Base-by-base conservation (phyloP, 2,329 filamentous ascomycete genomes). In the Metarhizium humberi region DNA sequence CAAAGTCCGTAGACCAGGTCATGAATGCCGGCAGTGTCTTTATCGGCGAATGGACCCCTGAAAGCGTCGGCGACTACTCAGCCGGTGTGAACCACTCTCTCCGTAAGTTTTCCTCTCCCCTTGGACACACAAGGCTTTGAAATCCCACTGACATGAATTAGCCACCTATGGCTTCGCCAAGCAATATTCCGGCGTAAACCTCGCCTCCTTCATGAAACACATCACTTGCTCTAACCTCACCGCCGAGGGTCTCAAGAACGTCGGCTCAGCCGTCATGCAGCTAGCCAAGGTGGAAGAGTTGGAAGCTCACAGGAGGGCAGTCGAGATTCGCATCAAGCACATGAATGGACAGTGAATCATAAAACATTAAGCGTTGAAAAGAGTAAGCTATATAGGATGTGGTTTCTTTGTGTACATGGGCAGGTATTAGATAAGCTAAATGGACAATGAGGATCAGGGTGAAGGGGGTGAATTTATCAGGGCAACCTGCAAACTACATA, bases 111-210 rank as follows among this genome's bases (percentile, higher is more conserved):
- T 16, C 51, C 8, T n/a, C 16, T 50, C 43, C 18, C 55, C 34
- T n/a, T 43, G 18, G 25, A 38, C 20, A n/a, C 43, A 16, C 45
- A 34, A 34, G 10, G 32, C 7, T 18, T n/a, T 36, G 25, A 48
- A 34, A 50, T 25, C 4, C 43, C 40, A 56, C 62, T 64, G 57
- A 64, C 55, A 18, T 18, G 50, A 36, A 11, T 3, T 62, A 95
- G 91, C 94, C 53, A 99, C 94, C 0, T 99, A 97, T 67, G 94
- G 94, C 45, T 99, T 95, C 66, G 94, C 94, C 51, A 96, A 95
- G 75, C 94, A 99, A 72, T 99, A 99, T 76, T 96, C 91, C 6
- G 94, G 94, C 53, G 94, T 99, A 67, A 99, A 96, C 71, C 81
- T 99, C 6, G 90, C 84, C 36, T 97, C 92, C 2, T 99, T 96